Conservation (phyloP, 257 asterid species). For the Pogostemon cablin region DNA sequence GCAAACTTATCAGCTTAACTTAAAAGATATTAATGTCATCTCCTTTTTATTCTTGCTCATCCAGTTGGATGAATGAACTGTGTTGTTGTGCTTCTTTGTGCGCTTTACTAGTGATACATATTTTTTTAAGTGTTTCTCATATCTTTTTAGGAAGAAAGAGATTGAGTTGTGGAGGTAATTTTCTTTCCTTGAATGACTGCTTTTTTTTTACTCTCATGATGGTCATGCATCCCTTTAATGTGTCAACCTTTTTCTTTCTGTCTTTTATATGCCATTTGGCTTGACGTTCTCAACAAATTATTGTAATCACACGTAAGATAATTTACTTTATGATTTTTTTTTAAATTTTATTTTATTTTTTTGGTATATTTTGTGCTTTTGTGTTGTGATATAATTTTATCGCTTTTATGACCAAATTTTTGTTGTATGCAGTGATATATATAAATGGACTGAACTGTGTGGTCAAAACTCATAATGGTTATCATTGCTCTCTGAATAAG, state of each 20-base stretch:
- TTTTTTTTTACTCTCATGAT: neutral
- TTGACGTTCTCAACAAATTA: no score
- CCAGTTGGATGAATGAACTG: no score
- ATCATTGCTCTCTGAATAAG: neutral
- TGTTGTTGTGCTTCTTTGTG: neutral
- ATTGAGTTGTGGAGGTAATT: neutral
- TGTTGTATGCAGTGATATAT: neutral
- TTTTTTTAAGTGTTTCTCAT: neutral
- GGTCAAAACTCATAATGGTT: neutral
- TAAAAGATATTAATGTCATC: neutral
- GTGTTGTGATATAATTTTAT: neutral
- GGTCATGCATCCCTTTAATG: neutral
- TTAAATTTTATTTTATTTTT: no score
- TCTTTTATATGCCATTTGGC: neutral
- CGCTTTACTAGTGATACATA: neutral
- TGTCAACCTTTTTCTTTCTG: neutral
- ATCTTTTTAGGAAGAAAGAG: neutral
- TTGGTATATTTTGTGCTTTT: no score
- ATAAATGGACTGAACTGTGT: neutral
- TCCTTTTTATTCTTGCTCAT: neutral
- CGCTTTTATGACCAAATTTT: neutral
- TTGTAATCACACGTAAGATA: no score
- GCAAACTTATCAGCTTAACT: neutral
- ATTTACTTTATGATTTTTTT: no score
- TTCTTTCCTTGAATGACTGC: neutral